Conservation (phyloP, 1,284 basidiomycete genomes). For the Puccinia polysora region DNA sequence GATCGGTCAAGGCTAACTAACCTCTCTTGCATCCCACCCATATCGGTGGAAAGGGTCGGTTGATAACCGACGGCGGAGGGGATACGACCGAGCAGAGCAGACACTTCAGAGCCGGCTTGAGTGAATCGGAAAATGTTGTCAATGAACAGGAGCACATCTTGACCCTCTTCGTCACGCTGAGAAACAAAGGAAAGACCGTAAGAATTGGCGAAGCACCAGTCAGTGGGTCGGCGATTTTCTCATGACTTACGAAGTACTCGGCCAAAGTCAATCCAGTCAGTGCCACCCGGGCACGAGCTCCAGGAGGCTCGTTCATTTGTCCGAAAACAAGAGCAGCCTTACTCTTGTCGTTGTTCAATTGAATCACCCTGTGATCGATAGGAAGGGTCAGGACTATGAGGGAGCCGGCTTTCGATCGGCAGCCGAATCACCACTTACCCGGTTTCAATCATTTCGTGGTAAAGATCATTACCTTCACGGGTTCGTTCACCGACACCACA, state of each 20-base stretch:
- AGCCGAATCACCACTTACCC: neutral
- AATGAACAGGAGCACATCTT: conserved; percentile 99
- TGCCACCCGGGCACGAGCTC: conserved; percentile 99
- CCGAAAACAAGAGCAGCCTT: conserved; percentile 99
- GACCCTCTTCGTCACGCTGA: conserved; percentile 93
- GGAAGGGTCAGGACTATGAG: neutral
- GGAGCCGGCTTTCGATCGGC: neutral
- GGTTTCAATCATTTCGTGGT: conserved; percentile 19
- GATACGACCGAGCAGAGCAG: conserved; percentile 98
- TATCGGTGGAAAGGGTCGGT: conserved; percentile 97
- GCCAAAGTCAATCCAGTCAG: conserved; percentile 97
- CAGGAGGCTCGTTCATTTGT: conserved; percentile 99
- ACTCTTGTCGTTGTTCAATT: conserved; percentile 61
- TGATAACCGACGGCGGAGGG: conserved; percentile 99
- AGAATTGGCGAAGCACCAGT: neutral
- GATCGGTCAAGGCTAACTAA: conserved; percentile 19
- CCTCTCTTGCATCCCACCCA: conserved; percentile 91
- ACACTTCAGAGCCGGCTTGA: conserved; percentile 99
- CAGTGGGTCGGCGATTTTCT: neutral
- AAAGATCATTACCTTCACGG: conserved; percentile 87
- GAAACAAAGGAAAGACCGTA: neutral
- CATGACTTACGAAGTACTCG: conserved; percentile 74
- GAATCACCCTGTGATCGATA: conserved; percentile 98
- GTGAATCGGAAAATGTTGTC: conserved; percentile 99
- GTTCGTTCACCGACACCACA: conserved; percentile 99